These are phyloP conservation scores for Dipteronia sinensis DNA, from an alignment of 345 rosid genomes.

Conservation along the genomic window DNA sequence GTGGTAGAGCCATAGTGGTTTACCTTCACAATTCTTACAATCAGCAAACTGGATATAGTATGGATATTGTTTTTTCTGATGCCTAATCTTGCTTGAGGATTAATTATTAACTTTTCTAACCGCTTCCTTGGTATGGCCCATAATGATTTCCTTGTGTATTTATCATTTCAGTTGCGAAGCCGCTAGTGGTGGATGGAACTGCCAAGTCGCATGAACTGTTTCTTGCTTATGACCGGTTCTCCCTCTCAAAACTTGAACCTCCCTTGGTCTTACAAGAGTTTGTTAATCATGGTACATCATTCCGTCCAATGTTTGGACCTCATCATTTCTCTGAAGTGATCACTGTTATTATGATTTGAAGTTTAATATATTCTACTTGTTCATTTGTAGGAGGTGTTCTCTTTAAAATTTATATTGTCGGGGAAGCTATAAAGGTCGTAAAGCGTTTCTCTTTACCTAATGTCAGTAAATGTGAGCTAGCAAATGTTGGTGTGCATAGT, in stretches of 20 bases:
- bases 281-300: constrained; percentile 78
- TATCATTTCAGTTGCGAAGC: constrained; percentile 75
- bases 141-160: constrained; percentile 9
- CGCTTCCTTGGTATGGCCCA: constrained; percentile 4
- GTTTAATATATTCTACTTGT: constrained; percentile 10
- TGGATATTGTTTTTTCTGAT: neutral
- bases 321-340: constrained; percentile 1
- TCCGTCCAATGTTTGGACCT: neutral
- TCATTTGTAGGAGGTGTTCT: constrained; percentile 71
- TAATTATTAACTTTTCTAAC: neutral
- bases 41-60: neutral
- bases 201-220: constrained; percentile 83
- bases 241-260: constrained; percentile 79
- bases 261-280: constrained; percentile 91
- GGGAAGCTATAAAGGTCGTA: constrained; percentile 82
- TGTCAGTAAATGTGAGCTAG: constrained; percentile 54
- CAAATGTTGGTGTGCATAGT: constrained; percentile 56
- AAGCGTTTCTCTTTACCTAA: constrained; percentile 82
- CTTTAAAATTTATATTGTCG: constrained; percentile 77
- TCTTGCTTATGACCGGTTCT: constrained; percentile 71
- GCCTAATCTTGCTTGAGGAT: neutral
- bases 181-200: constrained; percentile 85
- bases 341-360: constrained; percentile 4
- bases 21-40: neutral
- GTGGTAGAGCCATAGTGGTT: neutral